These are phyloP conservation scores for Neocallimastix lanati DNA, from an alignment of 192 early-diverging fungal genomes.

Conservation along the genomic window DNA sequence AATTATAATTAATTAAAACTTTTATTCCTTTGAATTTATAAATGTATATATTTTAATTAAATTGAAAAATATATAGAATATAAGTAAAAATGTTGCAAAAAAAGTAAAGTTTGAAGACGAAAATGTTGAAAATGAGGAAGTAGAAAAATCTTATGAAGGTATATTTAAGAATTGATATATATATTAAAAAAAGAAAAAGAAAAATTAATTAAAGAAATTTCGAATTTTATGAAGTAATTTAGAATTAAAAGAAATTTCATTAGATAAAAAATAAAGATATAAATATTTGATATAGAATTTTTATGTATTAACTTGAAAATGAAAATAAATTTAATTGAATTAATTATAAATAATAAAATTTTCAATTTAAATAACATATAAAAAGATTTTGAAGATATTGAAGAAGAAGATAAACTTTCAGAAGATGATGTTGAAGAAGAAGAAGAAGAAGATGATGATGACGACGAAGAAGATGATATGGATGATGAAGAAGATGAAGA, in stretches of 20 bases:
- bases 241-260: too few relatives aligned
- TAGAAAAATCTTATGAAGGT: background rate
- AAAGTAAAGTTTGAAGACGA: constrained; percentile 3
- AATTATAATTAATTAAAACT: too few relatives aligned
- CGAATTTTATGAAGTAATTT: too few relatives aligned
- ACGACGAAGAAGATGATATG: constrained; percentile 22
- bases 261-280: too few relatives aligned
- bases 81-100: background rate
- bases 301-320: too few relatives aligned
- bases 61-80: background rate
- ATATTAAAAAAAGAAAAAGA: too few relatives aligned
- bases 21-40: too few relatives aligned
- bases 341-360: too few relatives aligned
- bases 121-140: constrained; percentile 5
- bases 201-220: too few relatives aligned
- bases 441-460: constrained; percentile 3
- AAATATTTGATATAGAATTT: too few relatives aligned
- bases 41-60: too few relatives aligned
- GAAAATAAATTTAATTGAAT: too few relatives aligned
- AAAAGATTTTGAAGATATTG: background rate
- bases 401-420: background rate
- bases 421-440: constrained; percentile 3
- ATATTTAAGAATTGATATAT: background rate
- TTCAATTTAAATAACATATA: background rate
- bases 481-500: constrained; percentile 19